A percentile compares a stretch with the other conserved stretches of the same genome.
Evolutionary conservation across 305 asterid genomes (phyloP).

Genomic region (Caryopteris hybrid): DNA sequence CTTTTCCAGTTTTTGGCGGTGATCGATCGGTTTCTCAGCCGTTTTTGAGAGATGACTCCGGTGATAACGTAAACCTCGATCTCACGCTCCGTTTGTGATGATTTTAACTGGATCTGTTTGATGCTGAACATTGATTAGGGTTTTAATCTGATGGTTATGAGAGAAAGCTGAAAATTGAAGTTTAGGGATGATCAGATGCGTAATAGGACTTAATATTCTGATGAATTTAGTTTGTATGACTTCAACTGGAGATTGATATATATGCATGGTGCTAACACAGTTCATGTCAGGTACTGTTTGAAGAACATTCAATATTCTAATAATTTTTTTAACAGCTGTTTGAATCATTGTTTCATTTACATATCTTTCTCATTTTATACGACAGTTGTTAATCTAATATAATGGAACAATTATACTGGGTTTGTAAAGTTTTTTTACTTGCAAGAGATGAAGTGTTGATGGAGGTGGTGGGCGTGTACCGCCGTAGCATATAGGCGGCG

Average conservation of each 20-base stretch:
- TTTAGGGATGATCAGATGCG: not conserved
- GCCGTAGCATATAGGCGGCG: too few relatives aligned
- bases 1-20: constrained; percentile 6
- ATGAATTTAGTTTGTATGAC: not conserved
- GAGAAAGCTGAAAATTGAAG: not conserved
- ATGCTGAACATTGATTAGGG: constrained; percentile 7
- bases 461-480: too few relatives aligned
- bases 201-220: not conserved
- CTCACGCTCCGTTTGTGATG: constrained; percentile 48
- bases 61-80: constrained; percentile 35
- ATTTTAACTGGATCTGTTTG: constrained; percentile 1
- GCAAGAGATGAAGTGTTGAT: not conserved
- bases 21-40: constrained; percentile 18
- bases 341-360: not conserved
- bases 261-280: constrained; percentile 13
- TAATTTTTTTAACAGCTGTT: not conserved
- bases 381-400: too few relatives aligned
- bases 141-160: not conserved
- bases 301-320: not conserved
- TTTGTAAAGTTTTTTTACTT: too few relatives aligned
- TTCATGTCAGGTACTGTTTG: not conserved
- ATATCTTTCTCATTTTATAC: not conserved
- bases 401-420: too few relatives aligned
- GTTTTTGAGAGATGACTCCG: constrained; percentile 17
- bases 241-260: not conserved